These are phyloP conservation scores for Balakata baccata DNA, from an alignment of 345 rosid species.

Conservation along the genomic window DNA sequence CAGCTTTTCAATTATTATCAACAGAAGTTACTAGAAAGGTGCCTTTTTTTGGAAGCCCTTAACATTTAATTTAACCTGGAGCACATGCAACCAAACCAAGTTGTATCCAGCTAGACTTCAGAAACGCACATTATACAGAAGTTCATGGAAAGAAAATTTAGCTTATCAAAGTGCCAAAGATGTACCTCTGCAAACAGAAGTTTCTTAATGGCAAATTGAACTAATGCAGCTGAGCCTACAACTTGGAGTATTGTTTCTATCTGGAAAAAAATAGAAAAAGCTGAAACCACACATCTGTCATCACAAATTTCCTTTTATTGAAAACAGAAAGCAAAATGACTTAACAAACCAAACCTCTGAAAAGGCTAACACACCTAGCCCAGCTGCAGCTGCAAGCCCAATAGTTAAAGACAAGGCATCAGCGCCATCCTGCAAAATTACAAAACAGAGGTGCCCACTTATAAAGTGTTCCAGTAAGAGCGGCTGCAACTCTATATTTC, in stretches of 20 bases:
- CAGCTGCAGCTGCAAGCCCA: conserved; percentile 74
- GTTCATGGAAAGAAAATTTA: neutral
- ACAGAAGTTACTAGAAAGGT: too few relatives aligned
- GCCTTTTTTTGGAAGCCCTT: too few relatives aligned
- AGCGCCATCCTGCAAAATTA: conserved; percentile 58
- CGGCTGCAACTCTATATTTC: too few relatives aligned
- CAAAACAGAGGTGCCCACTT: conserved; percentile 2
- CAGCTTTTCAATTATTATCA: too few relatives aligned
- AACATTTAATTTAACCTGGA: neutral
- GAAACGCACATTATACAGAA: neutral
- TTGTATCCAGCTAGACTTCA: neutral
- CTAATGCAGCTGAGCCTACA: conserved; percentile 83
- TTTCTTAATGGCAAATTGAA: conserved; percentile 84
- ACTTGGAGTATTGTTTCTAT: conserved; percentile 85
- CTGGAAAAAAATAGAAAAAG: conserved; percentile 38
- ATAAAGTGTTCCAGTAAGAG: neutral
- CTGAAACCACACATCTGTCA: conserved; percentile 9
- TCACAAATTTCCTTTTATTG: neutral
- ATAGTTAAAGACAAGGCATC: conserved; percentile 56
- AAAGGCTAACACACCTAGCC: conserved; percentile 70
- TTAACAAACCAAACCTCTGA: conserved; percentile 53
- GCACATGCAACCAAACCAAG: neutral
- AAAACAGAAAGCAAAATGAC: neutral
- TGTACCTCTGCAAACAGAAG: conserved; percentile 79
- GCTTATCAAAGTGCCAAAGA: conserved; percentile 4